phyloP scores from a whole-genome alignment of 805 yeast genomes.

The Cyberlindnera subsufficiens region DNA sequence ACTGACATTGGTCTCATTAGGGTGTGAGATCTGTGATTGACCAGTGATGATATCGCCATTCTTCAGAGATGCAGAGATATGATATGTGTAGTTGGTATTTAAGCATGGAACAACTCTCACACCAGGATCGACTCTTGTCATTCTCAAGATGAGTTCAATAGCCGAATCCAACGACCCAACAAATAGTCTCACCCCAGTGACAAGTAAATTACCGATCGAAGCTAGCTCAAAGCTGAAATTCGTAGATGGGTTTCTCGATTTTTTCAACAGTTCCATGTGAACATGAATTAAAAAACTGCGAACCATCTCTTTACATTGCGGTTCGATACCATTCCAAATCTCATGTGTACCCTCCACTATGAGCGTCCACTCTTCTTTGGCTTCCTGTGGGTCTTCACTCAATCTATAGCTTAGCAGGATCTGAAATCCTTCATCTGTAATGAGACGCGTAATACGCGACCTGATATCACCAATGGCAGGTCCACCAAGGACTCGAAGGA shows the following conservation, averaged over 20 bases:
- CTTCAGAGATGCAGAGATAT: constrained; percentile 68
- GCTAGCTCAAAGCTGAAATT: constrained; percentile 74
- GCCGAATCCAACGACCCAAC: constrained; percentile 84
- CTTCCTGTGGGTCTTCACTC: constrained; percentile 39
- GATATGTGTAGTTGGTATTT: constrained; percentile 80
- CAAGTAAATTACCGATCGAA: constrained; percentile 76
- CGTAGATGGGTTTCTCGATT: constrained; percentile 47
- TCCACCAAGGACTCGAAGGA: constrained; percentile 82
- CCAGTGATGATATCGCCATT: constrained; percentile 79
- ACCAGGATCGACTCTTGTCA: constrained; percentile 50
- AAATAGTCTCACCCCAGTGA: constrained; percentile 76
- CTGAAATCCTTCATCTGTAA: constrained; percentile 44
- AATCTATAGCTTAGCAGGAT: constrained; percentile 44
- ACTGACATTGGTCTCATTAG: constrained; percentile 31
- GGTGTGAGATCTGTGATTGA: constrained; percentile 92
- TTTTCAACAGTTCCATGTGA: constrained; percentile 68
- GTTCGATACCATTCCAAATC: constrained; percentile 57
- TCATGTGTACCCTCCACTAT: constrained; percentile 76
- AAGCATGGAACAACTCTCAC: constrained; percentile 71
- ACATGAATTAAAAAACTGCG: constrained; percentile 75
- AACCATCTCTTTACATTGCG: constrained; percentile 60
- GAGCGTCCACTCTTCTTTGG: constrained; percentile 67
- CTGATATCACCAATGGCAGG: constrained; percentile 94
- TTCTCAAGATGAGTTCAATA: constrained; percentile 63
- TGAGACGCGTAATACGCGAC: constrained; percentile 70